Evolutionary conservation across 2,329 filamentous ascomycete species (phyloP).

Genomic region (Aspergillus niger): DNA sequence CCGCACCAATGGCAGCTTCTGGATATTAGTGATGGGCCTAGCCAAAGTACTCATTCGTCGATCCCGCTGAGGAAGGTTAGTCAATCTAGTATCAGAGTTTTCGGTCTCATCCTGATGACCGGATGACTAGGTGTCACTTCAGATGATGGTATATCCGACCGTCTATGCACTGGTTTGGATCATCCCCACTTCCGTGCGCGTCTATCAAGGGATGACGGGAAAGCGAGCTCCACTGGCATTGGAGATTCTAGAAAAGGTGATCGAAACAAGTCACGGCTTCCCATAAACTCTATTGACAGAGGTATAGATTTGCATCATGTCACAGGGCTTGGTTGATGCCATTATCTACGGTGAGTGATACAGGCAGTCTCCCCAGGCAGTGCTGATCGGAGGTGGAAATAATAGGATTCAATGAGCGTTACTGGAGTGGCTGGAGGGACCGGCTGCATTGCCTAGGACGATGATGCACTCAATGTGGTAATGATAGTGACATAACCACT

Average conservation of each 20-base stretch:
- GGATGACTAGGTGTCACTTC: neutral
- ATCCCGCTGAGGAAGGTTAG: constrained; percentile 3
- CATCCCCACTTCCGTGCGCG: constrained; percentile 4
- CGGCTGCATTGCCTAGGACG: neutral
- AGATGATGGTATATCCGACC: constrained; percentile 15
- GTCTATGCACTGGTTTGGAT: constrained; percentile 11
- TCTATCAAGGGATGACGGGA: constrained; percentile 7
- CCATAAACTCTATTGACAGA: neutral
- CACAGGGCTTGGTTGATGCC: constrained; percentile 9
- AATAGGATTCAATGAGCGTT: constrained; percentile 7
- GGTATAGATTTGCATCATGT: constrained; percentile 7
- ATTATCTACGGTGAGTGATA: constrained; percentile 9
- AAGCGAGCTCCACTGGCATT: neutral
- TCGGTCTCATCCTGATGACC: neutral
- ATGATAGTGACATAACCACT: neutral
- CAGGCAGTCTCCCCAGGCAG: too few relatives aligned
- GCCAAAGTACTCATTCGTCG: neutral
- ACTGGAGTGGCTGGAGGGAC: constrained; percentile 6
- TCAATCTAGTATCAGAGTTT: neutral
- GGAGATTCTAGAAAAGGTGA: constrained; percentile 10
- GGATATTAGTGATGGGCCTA: neutral
- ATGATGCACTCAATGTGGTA: neutral
- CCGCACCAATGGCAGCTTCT: constrained; percentile 11
- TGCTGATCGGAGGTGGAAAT: neutral
- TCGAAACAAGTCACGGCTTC: neutral